Percentiles rank a stretch among this genome's conserved stretches.
phyloP scores from a whole-genome alignment of 768 basidiomycete genomes.

The Krasilnikovozyma curviuscula region DNA sequence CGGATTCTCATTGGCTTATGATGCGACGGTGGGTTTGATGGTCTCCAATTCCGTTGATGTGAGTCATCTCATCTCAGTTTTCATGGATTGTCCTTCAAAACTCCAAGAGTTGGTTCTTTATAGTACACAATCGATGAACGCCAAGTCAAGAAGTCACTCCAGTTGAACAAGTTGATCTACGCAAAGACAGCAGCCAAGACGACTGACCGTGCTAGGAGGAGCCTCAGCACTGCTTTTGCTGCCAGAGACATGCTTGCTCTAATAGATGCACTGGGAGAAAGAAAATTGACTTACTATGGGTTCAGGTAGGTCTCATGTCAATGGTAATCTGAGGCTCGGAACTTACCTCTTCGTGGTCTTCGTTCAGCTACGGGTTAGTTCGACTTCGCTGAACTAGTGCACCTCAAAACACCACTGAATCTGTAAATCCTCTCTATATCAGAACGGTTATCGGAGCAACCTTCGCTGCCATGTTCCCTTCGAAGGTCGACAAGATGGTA shows the following conservation, averaged over 20 bases:
- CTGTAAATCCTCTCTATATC: not conserved
- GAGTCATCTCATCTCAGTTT: not conserved
- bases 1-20: not conserved
- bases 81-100: too few species aligned
- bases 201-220: too few species aligned
- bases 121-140: too few species aligned
- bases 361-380: slow-evolving; percentile 1
- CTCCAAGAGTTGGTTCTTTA: too few species aligned
- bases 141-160: too few species aligned
- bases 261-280: not conserved
- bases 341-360: too few species aligned
- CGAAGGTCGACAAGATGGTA: not conserved
- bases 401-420: not conserved
- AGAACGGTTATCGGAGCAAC: slow-evolving; percentile 1
- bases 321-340: too few species aligned
- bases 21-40: not conserved
- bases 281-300: not conserved
- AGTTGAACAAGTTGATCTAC: too few species aligned
- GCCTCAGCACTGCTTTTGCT: not conserved
- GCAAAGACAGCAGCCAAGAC: too few species aligned
- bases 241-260: not conserved
- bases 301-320: too few species aligned
- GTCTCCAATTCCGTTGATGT: not conserved
- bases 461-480: slow-evolving; percentile 1
- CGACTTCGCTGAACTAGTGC: not conserved